Percentiles rank a stretch among this genome's conserved stretches.
phyloP scores from a whole-genome alignment of 257 asterid genomes.

The Nicotiana undulata region DNA sequence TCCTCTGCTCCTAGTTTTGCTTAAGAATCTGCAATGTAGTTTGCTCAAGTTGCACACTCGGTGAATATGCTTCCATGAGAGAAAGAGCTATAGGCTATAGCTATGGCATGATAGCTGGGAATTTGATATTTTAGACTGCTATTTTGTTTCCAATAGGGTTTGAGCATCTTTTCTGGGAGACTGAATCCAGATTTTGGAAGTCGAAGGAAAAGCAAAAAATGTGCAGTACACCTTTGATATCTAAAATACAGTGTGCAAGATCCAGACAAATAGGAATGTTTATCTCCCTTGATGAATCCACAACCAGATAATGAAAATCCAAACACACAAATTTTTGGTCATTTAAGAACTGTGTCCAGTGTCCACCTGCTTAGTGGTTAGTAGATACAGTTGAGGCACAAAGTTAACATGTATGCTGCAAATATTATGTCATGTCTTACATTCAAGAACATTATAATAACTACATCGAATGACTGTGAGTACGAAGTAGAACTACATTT shows the following conservation, averaged over 20 bases:
- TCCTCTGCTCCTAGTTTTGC: constrained; percentile 92
- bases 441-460: background rate
- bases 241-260: background rate
- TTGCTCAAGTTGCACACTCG: constrained; percentile 97
- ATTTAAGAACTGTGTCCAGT: background rate
- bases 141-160: background rate
- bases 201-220: background rate
- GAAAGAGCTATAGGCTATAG: constrained; percentile 99
- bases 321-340: background rate
- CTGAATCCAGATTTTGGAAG: background rate
- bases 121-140: background rate
- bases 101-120: constrained; percentile 34
- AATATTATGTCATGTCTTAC: background rate
- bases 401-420: background rate
- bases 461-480: background rate
- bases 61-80: constrained; percentile 95
- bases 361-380: background rate
- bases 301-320: background rate
- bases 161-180: background rate
- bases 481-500: background rate
- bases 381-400: background rate
- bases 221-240: background rate
- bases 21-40: constrained; percentile 93
- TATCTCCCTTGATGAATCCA: background rate
- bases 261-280: background rate